A percentile compares a stretch with the other conserved stretches of the same genome.
Conservation (phyloP, 495 filamentous ascomycete genomes). For the Penicillium bialowiezense region DNA sequence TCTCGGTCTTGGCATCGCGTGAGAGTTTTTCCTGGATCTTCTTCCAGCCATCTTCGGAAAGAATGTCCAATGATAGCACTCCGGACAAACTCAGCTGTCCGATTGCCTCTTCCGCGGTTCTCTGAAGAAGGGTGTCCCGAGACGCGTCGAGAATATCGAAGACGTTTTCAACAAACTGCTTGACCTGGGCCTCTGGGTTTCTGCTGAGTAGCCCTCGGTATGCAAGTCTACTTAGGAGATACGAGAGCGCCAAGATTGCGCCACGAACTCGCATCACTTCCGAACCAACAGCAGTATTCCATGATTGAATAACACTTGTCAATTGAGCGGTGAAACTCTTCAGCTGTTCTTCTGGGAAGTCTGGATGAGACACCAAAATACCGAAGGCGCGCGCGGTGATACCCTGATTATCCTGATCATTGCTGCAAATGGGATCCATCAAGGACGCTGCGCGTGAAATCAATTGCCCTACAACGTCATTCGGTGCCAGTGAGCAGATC, state of each 20-base stretch:
- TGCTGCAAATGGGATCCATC: conserved; percentile 60
- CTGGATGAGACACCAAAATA: conserved; percentile 67
- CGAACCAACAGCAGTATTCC: conserved; percentile 59
- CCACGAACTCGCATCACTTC: conserved; percentile 61
- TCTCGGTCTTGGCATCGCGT: conserved; percentile 69
- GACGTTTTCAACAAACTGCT: conserved; percentile 37
- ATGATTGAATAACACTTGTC: conserved; percentile 37
- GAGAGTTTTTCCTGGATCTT: conserved; percentile 57
- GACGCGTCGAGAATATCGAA: conserved; percentile 47
- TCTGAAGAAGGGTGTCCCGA: conserved; percentile 55
- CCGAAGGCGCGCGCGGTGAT: conserved; percentile 71
- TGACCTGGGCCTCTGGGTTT: conserved; percentile 30
- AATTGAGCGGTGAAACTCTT: conserved; percentile 40
- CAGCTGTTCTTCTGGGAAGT: conserved; percentile 34
- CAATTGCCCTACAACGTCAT: conserved; percentile 48
- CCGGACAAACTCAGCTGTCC: conserved; percentile 73
- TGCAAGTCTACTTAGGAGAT: conserved; percentile 56
- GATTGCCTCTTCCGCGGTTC: conserved; percentile 62
- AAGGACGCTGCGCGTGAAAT: conserved; percentile 47
- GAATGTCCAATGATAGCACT: conserved; percentile 41
- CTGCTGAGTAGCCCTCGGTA: conserved; percentile 40
- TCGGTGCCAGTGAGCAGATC: conserved; percentile 61
- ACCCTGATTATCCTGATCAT: conserved; percentile 60
- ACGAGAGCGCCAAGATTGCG: conserved; percentile 54
- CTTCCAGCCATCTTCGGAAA: conserved; percentile 39